A percentile compares a stretch with the other conserved stretches of the same genome.
These are phyloP conservation scores for Metarhizium robertsii DNA, from an alignment of 2,329 filamentous ascomycete species.

Conservation along the genomic window DNA sequence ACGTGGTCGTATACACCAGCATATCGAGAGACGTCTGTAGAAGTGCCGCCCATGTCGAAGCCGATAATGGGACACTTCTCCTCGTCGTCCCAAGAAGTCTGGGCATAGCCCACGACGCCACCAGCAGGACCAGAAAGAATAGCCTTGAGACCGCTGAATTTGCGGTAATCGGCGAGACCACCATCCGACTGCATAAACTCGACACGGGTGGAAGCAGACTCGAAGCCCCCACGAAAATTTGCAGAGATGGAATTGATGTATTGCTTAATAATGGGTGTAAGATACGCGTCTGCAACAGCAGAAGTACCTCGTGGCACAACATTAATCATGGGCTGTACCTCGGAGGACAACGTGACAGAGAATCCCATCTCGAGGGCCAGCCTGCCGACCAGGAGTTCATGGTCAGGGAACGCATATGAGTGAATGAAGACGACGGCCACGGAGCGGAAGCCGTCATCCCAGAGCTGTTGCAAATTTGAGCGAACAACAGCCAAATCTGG, in stretches of 20 bases:
- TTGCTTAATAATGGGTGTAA: slow-evolving; percentile 27
- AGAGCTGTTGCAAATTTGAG: slow-evolving; percentile 48
- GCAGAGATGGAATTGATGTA: slow-evolving; percentile 25
- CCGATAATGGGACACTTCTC: slow-evolving; percentile 63
- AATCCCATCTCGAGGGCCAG: slow-evolving; percentile 32
- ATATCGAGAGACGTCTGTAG: slow-evolving; percentile 64
- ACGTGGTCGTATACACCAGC: slow-evolving; percentile 33
- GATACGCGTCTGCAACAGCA: slow-evolving; percentile 31
- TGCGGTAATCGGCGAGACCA: slow-evolving; percentile 41
- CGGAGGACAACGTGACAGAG: slow-evolving; percentile 25
- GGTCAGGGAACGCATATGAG: slow-evolving; percentile 53
- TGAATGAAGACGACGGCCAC: slow-evolving; percentile 59
- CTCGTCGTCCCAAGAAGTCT: slow-evolving; percentile 60
- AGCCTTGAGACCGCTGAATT: slow-evolving; percentile 58
- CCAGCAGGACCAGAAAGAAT: slow-evolving; percentile 68
- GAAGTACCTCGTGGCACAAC: slow-evolving; percentile 32
- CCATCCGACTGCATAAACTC: slow-evolving; percentile 63
- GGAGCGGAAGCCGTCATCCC: slow-evolving; percentile 45
- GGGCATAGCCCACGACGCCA: slow-evolving; percentile 65
- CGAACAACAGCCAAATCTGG: slow-evolving; percentile 46
- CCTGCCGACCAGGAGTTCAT: slow-evolving; percentile 30
- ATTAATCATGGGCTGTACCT: slow-evolving; percentile 31
- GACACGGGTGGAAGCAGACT: slow-evolving; percentile 38
- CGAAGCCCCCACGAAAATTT: slow-evolving; percentile 25
- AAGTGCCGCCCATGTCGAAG: slow-evolving; percentile 64